Conservation (phyloP, 305 asterid genomes). For the Solanum hybrid region DNA sequence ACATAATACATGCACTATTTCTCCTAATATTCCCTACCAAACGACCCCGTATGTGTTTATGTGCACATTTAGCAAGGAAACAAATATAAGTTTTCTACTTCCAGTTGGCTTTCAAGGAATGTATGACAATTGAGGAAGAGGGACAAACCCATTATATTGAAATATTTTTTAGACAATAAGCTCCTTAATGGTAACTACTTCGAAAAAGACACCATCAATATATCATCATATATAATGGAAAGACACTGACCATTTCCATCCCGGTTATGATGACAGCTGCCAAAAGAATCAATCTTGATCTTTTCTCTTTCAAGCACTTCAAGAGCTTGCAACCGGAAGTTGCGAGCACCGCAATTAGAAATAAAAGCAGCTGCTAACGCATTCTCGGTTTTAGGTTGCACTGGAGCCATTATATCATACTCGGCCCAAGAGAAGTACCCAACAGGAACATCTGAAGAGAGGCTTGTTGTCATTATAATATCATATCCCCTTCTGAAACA, state of each 20-base stretch:
- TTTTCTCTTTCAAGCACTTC: conserved; percentile 66
- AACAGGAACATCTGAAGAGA: conserved; percentile 97
- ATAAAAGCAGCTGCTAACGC: conserved; percentile 93
- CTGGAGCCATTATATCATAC: conserved; percentile 93
- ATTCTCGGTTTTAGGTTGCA: conserved; percentile 68
- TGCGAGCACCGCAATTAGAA: conserved; percentile 89
- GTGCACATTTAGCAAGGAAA: not conserved
- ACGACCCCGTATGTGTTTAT: not conserved
- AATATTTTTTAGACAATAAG: not conserved
- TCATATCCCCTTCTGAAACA: conserved; percentile 63
- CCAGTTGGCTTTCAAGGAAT: not conserved
- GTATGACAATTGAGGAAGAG: not conserved
- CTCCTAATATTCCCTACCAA: not conserved
- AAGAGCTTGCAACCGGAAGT: conserved; percentile 90
- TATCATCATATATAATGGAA: not conserved
- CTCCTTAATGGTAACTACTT: not conserved
- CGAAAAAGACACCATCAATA: not conserved
- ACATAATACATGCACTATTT: not conserved
- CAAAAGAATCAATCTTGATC: conserved; percentile 79
- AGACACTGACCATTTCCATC: conserved; percentile 61
- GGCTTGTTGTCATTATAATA: conserved; percentile 91
- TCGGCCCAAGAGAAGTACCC: conserved; percentile 99
- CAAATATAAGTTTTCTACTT: not conserved
- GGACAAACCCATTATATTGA: not conserved
- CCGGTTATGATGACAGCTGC: conserved; percentile 78